phyloP scores from a whole-genome alignment of 345 rosid species.

The Eucalyptus rudis region DNA sequence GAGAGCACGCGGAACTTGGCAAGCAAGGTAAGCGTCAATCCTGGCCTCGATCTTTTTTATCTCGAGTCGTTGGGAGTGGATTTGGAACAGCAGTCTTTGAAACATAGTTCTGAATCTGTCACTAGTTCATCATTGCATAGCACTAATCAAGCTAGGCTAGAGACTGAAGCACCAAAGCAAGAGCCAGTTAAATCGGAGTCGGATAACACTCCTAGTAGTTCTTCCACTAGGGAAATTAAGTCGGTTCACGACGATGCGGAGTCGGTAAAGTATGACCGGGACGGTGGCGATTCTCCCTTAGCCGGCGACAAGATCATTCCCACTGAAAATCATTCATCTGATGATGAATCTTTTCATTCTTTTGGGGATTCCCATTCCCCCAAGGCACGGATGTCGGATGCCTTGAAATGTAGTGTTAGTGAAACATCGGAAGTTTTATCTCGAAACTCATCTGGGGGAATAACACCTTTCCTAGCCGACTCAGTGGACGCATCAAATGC shows the following conservation, averaged over 20 bases:
- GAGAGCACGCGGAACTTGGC: conserved; percentile 20
- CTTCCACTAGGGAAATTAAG: conserved; percentile 60
- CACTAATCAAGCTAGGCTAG: not conserved
- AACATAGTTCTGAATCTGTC: conserved; percentile 8
- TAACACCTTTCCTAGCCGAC: conserved; percentile 1
- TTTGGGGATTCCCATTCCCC: conserved; percentile 44
- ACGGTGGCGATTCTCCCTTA: conserved; percentile 13
- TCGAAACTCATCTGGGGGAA: not conserved
- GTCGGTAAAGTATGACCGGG: conserved; percentile 17
- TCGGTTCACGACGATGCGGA: conserved; percentile 37
- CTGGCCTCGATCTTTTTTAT: conserved; percentile 59
- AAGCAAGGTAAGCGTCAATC: conserved; percentile 54
- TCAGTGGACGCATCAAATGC: not conserved
- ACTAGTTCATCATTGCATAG: not conserved
- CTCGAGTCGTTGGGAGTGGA: conserved; percentile 48
- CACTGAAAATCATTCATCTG: conserved; percentile 40
- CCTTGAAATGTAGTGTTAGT: conserved; percentile 33
- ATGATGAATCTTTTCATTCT: conserved; percentile 86
- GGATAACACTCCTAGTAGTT: conserved; percentile 29
- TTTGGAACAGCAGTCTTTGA: conserved; percentile 45
- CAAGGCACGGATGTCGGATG: conserved; percentile 40
- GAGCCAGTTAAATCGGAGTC: conserved; percentile 18
- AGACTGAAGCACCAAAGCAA: conserved; percentile 10
- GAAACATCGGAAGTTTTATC: conserved; percentile 17
- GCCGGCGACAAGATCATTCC: conserved; percentile 11